Evolutionary conservation across 306 rosid genomes (phyloP), one percentile per base, ranked within the genome.

Genomic region (Vigna angularis): DNA sequence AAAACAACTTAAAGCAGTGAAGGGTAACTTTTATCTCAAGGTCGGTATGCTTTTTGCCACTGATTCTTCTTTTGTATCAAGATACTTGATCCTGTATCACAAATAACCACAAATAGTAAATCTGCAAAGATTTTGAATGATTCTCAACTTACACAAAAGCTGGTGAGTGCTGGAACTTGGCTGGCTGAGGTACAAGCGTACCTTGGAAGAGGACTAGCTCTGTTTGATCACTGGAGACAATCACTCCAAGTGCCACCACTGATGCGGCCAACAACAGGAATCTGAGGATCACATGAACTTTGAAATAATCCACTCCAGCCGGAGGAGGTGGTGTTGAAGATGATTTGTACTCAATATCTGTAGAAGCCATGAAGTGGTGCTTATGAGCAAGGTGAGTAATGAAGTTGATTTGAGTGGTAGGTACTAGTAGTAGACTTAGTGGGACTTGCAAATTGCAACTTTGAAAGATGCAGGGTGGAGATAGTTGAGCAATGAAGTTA

Each of bases 81-180:
- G 62, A 75, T 61, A 67, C 22, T 57, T 66, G 15, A 55, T 58
- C 4, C n/a, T 49, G 24, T 30, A 11, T 8, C 18, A 17, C 62
- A 80, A 30, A 45, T n/a, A 44, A 73, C 16, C 13, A 61, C 68
- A 28, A 15, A 55, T 28, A 55, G 30, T 3, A 49, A 78, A 57
- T 18, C 57, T 17, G 76, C 70, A 49, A 15, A 64, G 28, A 55
- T 15, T 20, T 56, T 50, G 62, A 47, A 51, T 40, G 47, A 72
- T 51, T 70, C 48, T 79, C 47, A 50, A 55, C 96, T 86, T 61
- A 89, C 98, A 86, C 84, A 77, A 83, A 83, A 51, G 98, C 93
- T 1, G 97, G 93, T 17, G 93, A 87, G 79, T 93, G 7, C 4
- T 80, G 77, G 53, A 91, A 91, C 76, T 93, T 89, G 82, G 86